phyloP scores from a whole-genome alignment of 345 rosid species.

The Turnera subulata region DNA sequence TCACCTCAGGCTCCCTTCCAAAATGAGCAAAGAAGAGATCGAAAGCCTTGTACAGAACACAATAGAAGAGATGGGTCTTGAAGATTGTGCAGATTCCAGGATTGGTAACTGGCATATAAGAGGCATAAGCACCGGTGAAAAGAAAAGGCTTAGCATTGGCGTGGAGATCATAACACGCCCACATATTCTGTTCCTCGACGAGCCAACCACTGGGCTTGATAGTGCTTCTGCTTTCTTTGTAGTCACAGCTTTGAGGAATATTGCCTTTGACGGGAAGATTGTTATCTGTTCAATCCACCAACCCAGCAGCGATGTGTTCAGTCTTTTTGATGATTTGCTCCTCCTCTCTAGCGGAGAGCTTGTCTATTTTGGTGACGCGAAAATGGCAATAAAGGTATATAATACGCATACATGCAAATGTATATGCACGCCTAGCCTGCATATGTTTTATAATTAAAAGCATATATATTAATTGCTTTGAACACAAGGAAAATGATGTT shows the following conservation, averaged over 20 bases:
- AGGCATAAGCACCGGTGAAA: conserved; percentile 35
- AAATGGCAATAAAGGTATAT: conserved; percentile 31
- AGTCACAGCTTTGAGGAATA: conserved; percentile 11
- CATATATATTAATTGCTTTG: neutral
- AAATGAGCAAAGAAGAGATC: conserved; percentile 13
- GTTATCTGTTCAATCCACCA: conserved; percentile 46
- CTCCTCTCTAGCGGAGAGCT: conserved; percentile 41
- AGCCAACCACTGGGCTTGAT: conserved; percentile 30
- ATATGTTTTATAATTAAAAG: too few species aligned
- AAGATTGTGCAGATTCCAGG: conserved; percentile 22
- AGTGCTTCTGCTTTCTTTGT: conserved; percentile 34
- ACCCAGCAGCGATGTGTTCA: conserved; percentile 42
- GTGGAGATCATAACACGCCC: conserved; percentile 27
- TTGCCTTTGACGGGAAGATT: conserved; percentile 27
- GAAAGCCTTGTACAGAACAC: conserved; percentile 17
- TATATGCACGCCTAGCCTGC: too few species aligned
- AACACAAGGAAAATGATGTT: neutral
- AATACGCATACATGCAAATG: too few species aligned
- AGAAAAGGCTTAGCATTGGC: conserved; percentile 32
- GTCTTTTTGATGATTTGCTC: conserved; percentile 35
- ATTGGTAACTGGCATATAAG: conserved; percentile 37
- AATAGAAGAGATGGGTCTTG: conserved; percentile 34
- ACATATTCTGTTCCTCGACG: conserved; percentile 30
- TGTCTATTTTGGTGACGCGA: conserved; percentile 39
- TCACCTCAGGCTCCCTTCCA: conserved; percentile 18